A percentile compares a stretch with the other conserved stretches of the same genome.
Evolutionary conservation across 2,329 filamentous ascomycete genomes (phyloP).

Genomic region (Lachnellula willkommii): DNA sequence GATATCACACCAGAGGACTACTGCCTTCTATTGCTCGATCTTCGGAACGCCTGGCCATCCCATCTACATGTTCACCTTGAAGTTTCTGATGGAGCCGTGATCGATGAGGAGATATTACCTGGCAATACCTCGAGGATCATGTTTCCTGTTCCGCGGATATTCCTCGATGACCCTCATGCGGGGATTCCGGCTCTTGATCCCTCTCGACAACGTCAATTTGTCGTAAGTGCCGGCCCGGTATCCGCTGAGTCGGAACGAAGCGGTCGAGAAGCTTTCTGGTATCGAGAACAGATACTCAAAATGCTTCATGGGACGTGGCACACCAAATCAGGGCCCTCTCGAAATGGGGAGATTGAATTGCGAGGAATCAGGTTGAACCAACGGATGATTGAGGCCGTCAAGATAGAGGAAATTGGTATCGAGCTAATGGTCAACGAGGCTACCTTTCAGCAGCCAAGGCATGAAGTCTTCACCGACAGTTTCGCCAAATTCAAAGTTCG

Average conservation of each 20-base stretch:
- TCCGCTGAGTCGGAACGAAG: slow-evolving; percentile 74
- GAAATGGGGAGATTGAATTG: slow-evolving; percentile 68
- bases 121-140: slow-evolving; percentile 70
- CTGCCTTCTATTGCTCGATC: slow-evolving; percentile 74
- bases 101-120: slow-evolving; percentile 52
- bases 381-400: slow-evolving; percentile 78
- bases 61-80: slow-evolving; percentile 64
- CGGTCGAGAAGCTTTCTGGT: slow-evolving; percentile 85
- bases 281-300: slow-evolving; percentile 73
- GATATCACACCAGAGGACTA: slow-evolving; percentile 54
- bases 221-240: slow-evolving; percentile 75
- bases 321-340: slow-evolving; percentile 43
- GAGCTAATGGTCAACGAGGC: slow-evolving; percentile 47
- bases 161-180: slow-evolving; percentile 69
- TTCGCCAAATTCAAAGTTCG: slow-evolving; percentile 67
- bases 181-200: slow-evolving; percentile 76
- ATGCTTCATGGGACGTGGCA: slow-evolving; percentile 68
- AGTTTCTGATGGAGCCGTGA: slow-evolving; percentile 20
- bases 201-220: slow-evolving; percentile 82
- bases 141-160: slow-evolving; percentile 69
- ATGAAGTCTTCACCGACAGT: slow-evolving; percentile 44
- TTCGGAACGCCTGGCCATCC: slow-evolving; percentile 86
- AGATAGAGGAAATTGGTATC: slow-evolving; percentile 71
- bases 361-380: slow-evolving; percentile 67
- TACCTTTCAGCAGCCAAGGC: slow-evolving; percentile 16